Evolutionary conservation across 345 rosid species (phyloP).

Genomic region (Toxicodendron radicans): DNA sequence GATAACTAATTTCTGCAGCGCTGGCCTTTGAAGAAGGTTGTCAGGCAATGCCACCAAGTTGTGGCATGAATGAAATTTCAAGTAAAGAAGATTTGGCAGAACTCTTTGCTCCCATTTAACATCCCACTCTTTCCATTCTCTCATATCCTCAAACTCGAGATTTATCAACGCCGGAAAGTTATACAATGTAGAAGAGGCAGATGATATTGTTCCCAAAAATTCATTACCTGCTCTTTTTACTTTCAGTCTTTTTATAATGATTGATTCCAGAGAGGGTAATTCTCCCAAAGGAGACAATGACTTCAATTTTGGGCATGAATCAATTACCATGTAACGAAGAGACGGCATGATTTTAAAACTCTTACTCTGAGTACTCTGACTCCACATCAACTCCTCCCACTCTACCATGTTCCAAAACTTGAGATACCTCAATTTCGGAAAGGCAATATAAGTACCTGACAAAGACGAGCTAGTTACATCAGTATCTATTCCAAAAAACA

Average conservation of each 20-base stretch:
- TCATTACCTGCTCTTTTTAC: background rate
- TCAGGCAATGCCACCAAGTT: background rate
- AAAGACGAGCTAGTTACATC: no score
- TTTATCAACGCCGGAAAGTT: background rate
- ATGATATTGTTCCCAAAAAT: background rate
- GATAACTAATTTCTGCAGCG: background rate
- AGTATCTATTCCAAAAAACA: background rate
- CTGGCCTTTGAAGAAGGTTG: background rate
- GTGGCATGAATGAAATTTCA: background rate
- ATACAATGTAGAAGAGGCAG: background rate
- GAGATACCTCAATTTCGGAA: constrained; percentile 1
- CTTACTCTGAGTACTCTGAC: no score
- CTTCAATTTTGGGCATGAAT: background rate
- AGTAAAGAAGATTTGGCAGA: constrained; percentile 12
- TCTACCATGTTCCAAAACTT: background rate
- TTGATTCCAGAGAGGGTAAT: background rate
- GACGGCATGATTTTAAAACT: constrained; percentile 11
- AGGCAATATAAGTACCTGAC: background rate
- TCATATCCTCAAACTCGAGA: background rate
- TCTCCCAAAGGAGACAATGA: background rate
- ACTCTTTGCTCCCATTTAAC: background rate
- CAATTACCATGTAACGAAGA: background rate
- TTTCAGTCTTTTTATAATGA: background rate
- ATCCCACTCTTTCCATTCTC: background rate
- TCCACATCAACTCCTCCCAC: background rate